Base-by-base conservation (phyloP, 23 red algal species). In the Gracilaria gracilis region DNA sequence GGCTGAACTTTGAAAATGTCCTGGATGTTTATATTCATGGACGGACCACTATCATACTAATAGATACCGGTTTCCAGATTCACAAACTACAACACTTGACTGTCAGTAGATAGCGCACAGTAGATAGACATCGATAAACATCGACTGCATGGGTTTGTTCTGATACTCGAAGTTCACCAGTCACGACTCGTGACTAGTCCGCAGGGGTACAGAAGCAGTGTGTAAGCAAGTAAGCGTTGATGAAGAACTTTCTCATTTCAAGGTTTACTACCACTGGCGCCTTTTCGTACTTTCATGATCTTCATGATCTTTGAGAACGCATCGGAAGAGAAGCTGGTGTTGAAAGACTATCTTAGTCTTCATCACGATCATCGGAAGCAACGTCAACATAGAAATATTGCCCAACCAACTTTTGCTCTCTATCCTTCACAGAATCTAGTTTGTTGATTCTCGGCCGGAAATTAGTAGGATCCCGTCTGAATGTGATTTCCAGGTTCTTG, bases 381-480 rank as follows among this genome's bases (percentile, higher is more conserved):
- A 82, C 92, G 24, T 99, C 97, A 13, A 83, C 93, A 55, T 94
- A 96, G 76, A 99, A 99, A 83, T 96, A 99, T 61, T 95, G 89
- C 24, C 97, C 97, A 49, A 61, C 29, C 38, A 89, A 59, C 73
- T 99, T 99, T 32, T 99, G 97, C 35, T 99, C 97, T 79, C 91
- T 53, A 70, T 99, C 97, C 55, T 99, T 99, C 59, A 99, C 97
- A 5, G 93, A 96, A 33, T 93, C 94, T 20, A 91, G 54, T 78
- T 99, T 99, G 57, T 99, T 99, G 67, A 99, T 99, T 83, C 97
- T 85, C 31, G 97, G 97, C 42, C 97, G 94, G 87, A 93, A 94
- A 82, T 99, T 99, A 29, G 90, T 96, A 31, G 97, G 97, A 39
- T 99, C 97, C 40, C 97, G 69, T 80, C 97, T 79, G 57, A 99